Evolutionary conservation across 148 eudicot species (phyloP), one percentile per base, ranked within the genome.

Genomic region (Rhododendron vialii): DNA sequence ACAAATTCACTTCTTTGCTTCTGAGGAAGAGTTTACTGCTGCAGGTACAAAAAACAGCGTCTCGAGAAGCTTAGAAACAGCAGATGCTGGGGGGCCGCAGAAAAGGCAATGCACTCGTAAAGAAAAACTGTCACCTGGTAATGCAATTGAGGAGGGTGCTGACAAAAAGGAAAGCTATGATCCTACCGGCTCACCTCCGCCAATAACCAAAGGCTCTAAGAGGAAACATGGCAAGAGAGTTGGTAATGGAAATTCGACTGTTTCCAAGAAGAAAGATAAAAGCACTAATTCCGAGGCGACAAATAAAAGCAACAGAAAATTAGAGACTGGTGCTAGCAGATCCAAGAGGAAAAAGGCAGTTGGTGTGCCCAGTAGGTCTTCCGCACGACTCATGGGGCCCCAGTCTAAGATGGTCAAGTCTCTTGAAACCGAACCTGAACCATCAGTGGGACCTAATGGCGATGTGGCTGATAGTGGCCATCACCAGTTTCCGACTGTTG

Each of bases 361-460:
- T 43, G 48, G 45, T 22, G 14, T 47, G 30, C 51, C 85, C 36
- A 28, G 47, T 78, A 73, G 80, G 50, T 50, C 61, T 53, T 84
- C 84, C 26, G 7, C 48, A 22, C 76, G 84, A n/a, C 26, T 63
- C 17, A 17, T 75, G 45, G 85, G 53, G 75, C 9, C 1, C 75
- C 33, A 67, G 24, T 45, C 61, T 7, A 35, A 28, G 35, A 71
- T 51, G 35, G 53, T 84, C 5, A 26, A 84, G 65, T 57, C 36
- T 20, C n/a, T 9, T 59, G 86, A 84, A 84, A 59, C 81, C 53
- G 69, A 30, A 84, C 22, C 65, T 84, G 76, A 41, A 75, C 78
- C 78, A 74, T 74, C 38, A 30, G 38, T 33, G 20, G 78, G 45
- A 74, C 41, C 41, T 17, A 20, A 1, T 74, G 15, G 35, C 0